A percentile compares a stretch with the other conserved stretches of the same genome.
These are phyloP conservation scores for Esteya vermicola DNA, from an alignment of 2,329 filamentous ascomycete genomes.

Conservation along the genomic window DNA sequence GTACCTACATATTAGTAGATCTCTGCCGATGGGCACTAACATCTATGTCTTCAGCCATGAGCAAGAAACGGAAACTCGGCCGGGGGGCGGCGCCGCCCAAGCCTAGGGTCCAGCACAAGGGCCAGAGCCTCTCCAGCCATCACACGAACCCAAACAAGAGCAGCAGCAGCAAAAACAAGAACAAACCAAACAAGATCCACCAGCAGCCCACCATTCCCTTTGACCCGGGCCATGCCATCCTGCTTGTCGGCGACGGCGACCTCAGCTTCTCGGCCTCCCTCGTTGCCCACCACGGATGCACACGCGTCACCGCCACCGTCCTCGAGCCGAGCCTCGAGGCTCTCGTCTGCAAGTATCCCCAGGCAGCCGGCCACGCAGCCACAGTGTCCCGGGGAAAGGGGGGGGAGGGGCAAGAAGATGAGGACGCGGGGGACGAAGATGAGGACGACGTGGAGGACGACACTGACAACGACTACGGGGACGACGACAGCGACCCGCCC, in stretches of 20 bases:
- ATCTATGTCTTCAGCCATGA: conserved; percentile 15
- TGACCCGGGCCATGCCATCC: conserved; percentile 49
- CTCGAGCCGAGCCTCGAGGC: conserved; percentile 42
- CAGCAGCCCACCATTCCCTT: conserved; percentile 50
- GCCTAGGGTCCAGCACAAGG: not conserved
- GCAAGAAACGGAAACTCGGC: conserved; percentile 28
- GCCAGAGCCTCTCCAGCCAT: not conserved
- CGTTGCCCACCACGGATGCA: conserved; percentile 49
- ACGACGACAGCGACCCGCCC: too few relatives aligned
- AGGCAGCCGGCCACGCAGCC: conserved; percentile 44
- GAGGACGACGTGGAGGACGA: not conserved
- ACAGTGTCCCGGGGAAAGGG: too few relatives aligned
- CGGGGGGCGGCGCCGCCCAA: conserved; percentile 5
- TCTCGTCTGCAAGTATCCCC: conserved; percentile 61
- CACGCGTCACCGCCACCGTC: conserved; percentile 54
- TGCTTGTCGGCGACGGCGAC: conserved; percentile 69
- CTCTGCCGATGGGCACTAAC: too few relatives aligned
- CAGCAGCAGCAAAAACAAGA: conserved; percentile 2
- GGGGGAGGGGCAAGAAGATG: too few relatives aligned
- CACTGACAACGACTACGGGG: too few relatives aligned
- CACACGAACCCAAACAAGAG: conserved; percentile 5
- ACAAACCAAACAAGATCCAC: not conserved
- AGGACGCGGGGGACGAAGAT: too few relatives aligned
- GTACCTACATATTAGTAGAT: not conserved
- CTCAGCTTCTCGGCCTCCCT: conserved; percentile 63